Evolutionary conservation across 148 eudicot genomes (phyloP).

Genomic region (Cornus controversa): DNA sequence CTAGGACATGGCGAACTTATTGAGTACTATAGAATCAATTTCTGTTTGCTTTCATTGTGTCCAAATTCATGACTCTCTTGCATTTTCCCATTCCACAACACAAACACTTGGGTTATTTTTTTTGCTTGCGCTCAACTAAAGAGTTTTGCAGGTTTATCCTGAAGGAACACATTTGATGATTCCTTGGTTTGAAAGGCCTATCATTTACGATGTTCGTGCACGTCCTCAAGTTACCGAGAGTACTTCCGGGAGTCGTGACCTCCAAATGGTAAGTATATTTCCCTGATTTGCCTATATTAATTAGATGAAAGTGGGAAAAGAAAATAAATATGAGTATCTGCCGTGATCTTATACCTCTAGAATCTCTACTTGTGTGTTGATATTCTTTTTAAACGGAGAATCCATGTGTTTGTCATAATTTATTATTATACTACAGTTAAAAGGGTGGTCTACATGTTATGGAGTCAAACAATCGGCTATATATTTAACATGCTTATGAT

Average conservation of each 20-base stretch:
- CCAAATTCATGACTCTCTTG: background rate
- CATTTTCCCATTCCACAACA: background rate
- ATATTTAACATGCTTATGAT: too few relatives aligned
- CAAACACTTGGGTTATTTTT: background rate
- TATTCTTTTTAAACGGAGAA: too few relatives aligned
- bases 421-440: too few relatives aligned
- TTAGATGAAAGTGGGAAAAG: background rate
- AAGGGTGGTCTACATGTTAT: background rate
- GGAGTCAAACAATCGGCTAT: too few relatives aligned
- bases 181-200: constrained; percentile 84
- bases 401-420: background rate
- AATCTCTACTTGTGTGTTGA: background rate
- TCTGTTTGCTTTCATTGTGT: background rate
- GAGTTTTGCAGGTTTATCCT: constrained; percentile 55
- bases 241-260: constrained; percentile 83
- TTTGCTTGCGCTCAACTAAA: background rate
- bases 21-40: background rate
- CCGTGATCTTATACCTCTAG: background rate
- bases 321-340: background rate
- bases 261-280: constrained; percentile 59
- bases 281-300: background rate
- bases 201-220: constrained; percentile 80
- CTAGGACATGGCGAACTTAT: background rate
- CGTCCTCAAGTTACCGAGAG: constrained; percentile 72
- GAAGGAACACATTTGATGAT: constrained; percentile 82